Evolutionary conservation across 805 yeast species (phyloP).

Genomic region (Starmera caribaea): DNA sequence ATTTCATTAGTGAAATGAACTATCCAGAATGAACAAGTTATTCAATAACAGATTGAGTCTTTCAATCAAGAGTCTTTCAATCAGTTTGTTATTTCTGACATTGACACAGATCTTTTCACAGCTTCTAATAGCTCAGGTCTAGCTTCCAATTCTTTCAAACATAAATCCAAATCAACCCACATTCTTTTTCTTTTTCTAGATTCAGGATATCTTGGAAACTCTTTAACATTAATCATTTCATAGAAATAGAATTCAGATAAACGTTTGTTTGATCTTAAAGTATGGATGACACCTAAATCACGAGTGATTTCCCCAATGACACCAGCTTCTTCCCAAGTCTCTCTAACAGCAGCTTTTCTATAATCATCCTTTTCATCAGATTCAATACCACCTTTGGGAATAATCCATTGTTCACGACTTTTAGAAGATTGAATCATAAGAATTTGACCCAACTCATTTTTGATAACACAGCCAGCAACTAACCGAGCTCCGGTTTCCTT

Average conservation of each 20-base stretch:
- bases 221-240: slow-evolving; percentile 55
- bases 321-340: slow-evolving; percentile 98
- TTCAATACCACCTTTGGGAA: slow-evolving; percentile 96
- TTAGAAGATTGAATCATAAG: slow-evolving; percentile 73
- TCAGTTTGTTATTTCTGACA: slow-evolving; percentile 6
- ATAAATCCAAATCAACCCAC: slow-evolving; percentile 69
- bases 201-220: slow-evolving; percentile 75
- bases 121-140: slow-evolving; percentile 64
- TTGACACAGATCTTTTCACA: slow-evolving; percentile 43
- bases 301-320: slow-evolving; percentile 53
- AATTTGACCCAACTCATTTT: slow-evolving; percentile 53
- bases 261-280: slow-evolving; percentile 51
- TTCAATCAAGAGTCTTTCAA: no score
- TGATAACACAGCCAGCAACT: slow-evolving; percentile 87
- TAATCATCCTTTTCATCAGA: slow-evolving; percentile 48
- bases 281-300: slow-evolving; percentile 59
- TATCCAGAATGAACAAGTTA: no score
- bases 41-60: no score
- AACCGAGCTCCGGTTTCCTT: slow-evolving; percentile 62
- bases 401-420: slow-evolving; percentile 64
- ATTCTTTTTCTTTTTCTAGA: slow-evolving; percentile 44
- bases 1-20: no score
- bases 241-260: slow-evolving; percentile 82
- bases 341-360: slow-evolving; percentile 54
- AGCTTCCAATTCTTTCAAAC: slow-evolving; percentile 47